Evolutionary conservation across 164 flowering plant genomes (phyloP), one percentile per base, ranked within the genome.

Genomic region (Tetrastigma voinierianum): DNA sequence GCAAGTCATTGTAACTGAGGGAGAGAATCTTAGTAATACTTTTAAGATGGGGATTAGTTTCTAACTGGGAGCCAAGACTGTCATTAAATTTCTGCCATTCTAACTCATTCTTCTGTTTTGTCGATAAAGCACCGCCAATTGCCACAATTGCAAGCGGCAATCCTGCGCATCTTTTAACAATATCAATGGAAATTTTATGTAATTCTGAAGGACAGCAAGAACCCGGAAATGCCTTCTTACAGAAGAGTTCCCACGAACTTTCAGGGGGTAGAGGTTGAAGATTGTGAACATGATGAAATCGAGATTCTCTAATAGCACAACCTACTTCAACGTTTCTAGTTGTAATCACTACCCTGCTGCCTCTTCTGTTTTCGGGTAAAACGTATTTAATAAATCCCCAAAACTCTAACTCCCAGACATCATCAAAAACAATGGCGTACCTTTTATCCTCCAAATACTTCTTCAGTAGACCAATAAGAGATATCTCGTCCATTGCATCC

Each of bases 1-100:
- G 64, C 21, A 72, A 43, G 32, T 72, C 71, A 18, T 67, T 0
- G 48, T 67, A 72, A 55, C 76, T 62, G 2, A 56, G 51, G 11
- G 53, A 52, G 0, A 68, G 51, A 20, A 66, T 67, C 10, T 61
- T 62, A 11, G 46, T 52, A 3, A 61, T 8, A 45, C 20, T 55
- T 13, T 46, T 9, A 45, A 56, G 54, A 54, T 55, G 46, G 3
- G 52, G n/a, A 23, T 62, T 47, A 17, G 47, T 45, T 46, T 18
- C 67, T 18, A 62, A 18, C 46, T 53, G 59, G 1, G 61, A 47
- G 1, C 66, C 58, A 14, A 71, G 25, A 19, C 64, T 59, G 1
- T 54, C 20, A 19, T 52, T 43, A 8, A 71, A 21, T 20, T 65
- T 58, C 46, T 51, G 43, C 73, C 73, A 70, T 20, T 70, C 64